Conservation (phyloP, 2,329 filamentous ascomycete species). For the Neofusicoccum sp. region DNA sequence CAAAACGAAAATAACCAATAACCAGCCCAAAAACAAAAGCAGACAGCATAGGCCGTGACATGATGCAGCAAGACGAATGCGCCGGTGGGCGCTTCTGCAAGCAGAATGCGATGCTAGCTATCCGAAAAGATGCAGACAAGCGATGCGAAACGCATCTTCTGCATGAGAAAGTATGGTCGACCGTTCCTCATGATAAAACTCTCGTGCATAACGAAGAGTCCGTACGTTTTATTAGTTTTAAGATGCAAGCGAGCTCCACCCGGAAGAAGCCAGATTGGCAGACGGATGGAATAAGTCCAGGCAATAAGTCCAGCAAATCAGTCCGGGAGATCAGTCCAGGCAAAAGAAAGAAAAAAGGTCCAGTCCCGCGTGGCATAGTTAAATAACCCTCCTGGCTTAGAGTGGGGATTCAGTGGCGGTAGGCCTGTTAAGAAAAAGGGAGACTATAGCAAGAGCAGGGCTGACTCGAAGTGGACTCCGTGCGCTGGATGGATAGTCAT, state of each 20-base stretch:
- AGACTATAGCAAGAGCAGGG: not conserved
- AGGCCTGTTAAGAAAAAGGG: not conserved
- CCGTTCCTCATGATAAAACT: not conserved
- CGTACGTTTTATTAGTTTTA: not conserved
- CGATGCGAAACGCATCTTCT: not conserved
- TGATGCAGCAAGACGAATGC: not conserved
- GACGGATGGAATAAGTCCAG: not conserved
- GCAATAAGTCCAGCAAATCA: no score
- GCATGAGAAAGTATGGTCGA: not conserved
- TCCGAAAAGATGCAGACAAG: not conserved
- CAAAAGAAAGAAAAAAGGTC: not conserved
- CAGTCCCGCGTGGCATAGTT: no score
- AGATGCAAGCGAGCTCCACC: not conserved
- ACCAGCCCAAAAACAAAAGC: not conserved
- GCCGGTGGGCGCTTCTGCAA: no score
- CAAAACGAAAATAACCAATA: no score
- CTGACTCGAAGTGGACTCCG: not conserved
- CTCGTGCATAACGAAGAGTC: not conserved
- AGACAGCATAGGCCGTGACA: not conserved
- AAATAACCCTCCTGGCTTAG: no score
- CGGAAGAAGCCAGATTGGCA: not conserved
- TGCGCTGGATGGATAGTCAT: not conserved
- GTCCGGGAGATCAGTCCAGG: no score
- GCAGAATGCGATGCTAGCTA: not conserved
- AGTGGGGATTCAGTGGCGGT: not conserved